Conservation (phyloP, 352 stramenopile genomes). For the Phytopythium sindhum region DNA sequence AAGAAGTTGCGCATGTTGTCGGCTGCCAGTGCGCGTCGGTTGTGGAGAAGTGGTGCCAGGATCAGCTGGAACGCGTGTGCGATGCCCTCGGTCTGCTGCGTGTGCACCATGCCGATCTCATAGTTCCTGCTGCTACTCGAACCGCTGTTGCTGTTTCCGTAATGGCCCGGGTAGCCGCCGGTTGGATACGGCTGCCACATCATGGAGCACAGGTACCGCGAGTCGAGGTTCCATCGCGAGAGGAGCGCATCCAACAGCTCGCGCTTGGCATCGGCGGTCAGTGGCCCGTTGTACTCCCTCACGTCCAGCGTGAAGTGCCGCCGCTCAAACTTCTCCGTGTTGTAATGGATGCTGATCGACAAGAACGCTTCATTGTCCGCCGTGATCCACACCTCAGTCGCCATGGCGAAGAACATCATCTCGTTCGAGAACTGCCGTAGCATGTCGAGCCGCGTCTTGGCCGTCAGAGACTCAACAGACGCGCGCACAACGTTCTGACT, state of each 20-base stretch:
- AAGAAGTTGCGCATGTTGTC: constrained; percentile 40
- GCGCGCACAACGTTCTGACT: constrained; percentile 34
- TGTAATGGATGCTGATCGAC: constrained; percentile 45
- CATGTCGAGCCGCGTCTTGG: constrained; percentile 34
- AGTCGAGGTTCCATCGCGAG: constrained; percentile 41
- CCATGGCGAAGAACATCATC: constrained; percentile 44
- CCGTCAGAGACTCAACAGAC: constrained; percentile 41
- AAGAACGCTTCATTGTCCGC: constrained; percentile 40
- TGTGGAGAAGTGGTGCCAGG: constrained; percentile 36
- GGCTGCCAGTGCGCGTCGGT: constrained; percentile 23
- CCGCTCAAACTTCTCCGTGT: constrained; percentile 36
- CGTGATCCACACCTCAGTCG: constrained; percentile 45
- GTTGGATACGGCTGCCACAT: constrained; percentile 40
- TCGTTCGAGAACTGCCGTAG: constrained; percentile 42
- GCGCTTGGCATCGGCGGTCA: constrained; percentile 35
- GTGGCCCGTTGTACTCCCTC: constrained; percentile 34
- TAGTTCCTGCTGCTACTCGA: constrained; percentile 1
- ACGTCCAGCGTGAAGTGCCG: constrained; percentile 48
- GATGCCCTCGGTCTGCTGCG: constrained; percentile 34
- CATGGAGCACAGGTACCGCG: constrained; percentile 42
- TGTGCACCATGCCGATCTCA: constrained; percentile 19
- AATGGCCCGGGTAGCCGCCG: neutral
- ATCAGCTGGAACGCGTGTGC: constrained; percentile 44
- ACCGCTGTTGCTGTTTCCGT: neutral
- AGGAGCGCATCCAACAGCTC: constrained; percentile 41